phyloP scores from a whole-genome alignment of 1,284 basidiomycete species.

The Puccinia hordei region DNA sequence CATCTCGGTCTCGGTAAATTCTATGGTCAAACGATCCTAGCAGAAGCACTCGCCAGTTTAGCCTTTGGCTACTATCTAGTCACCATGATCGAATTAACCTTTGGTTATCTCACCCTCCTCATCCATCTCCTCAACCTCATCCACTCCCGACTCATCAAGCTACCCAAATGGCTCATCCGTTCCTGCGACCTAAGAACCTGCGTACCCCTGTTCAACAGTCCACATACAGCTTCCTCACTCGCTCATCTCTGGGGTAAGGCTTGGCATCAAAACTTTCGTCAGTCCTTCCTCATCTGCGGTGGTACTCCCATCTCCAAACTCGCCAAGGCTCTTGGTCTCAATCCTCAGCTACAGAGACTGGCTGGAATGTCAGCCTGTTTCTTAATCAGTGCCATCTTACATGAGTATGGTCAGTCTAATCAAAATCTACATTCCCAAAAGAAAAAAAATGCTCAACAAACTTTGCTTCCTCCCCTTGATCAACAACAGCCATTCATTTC shows the following conservation, averaged over 20 bases:
- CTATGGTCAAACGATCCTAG: neutral
- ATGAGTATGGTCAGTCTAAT: conserved; percentile 18
- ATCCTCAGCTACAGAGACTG: neutral
- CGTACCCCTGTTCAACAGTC: conserved; percentile 20
- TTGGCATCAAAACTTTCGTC: conserved; percentile 42
- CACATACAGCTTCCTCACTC: conserved; percentile 9
- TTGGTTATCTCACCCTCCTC: conserved; percentile 19
- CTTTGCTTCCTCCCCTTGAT: too few species aligned
- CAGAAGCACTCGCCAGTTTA: neutral
- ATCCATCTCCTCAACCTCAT: conserved; percentile 13
- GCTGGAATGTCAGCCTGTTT: neutral
- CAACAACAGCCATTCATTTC: conserved; percentile 23
- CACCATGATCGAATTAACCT: conserved; percentile 9
- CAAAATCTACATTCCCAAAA: neutral
- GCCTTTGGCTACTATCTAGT: conserved; percentile 30
- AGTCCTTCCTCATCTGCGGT: conserved; percentile 21
- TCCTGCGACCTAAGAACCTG: conserved; percentile 7
- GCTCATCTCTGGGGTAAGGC: conserved; percentile 10
- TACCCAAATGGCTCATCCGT: conserved; percentile 5
- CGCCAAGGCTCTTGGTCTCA: neutral
- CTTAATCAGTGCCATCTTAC: conserved; percentile 22
- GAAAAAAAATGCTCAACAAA: neutral
- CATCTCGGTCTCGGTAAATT: neutral
- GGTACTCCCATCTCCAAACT: neutral
- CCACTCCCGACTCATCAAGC: neutral